Evolutionary conservation across 148 eudicot species (phyloP), one percentile per base, ranked within the genome.

Genomic region (Agrostemma githago): DNA sequence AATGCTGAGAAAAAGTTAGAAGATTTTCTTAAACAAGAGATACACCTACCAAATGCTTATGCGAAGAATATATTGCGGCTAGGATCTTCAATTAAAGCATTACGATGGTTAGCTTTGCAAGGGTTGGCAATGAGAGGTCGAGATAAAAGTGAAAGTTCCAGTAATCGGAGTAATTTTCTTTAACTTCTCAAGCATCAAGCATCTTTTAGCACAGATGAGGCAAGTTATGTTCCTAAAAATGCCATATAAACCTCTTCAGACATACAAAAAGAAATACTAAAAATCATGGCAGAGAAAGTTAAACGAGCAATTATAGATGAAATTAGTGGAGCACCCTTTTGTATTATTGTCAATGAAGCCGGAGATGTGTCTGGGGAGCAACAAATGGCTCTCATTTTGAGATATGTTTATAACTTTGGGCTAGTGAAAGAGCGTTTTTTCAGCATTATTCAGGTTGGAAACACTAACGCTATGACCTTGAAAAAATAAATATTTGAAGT

Each of bases 101-200:
- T 26, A 26, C 34, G 34, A 26, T 26, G 34, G 34, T 26, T 26
- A 26, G 34, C 34, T 26, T 26, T 63, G 16, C 67, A 63, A 37
- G 67, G 67, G 8, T 63, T 63, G 41, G 5, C 67, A 63, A 37
- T 63, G 67, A 63, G 67, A 37, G 67, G 67, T 63, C 67, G 40
- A 34, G 67, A 63, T 63, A n/a, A 63, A 63, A 63, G 67, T 26
- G 42, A 63, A 21, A 26, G 21, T 0, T 26, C 3, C 10, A 21
- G 67, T 9, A 63, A 37, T 34, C 16, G 40, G 41, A 42, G 43
- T 2, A 63, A 26, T 63, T 37, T 63, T 63, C 40, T 63, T 37
- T 42, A 63, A 63, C 42, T 63, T 26, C 5, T 63, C 2, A 37
- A 7, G 37, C 4, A 63, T 16, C 41, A 63, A 11, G 66, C 66